phyloP scores from a whole-genome alignment of 768 basidiomycete genomes.

The Clitopilus hobsonii region DNA sequence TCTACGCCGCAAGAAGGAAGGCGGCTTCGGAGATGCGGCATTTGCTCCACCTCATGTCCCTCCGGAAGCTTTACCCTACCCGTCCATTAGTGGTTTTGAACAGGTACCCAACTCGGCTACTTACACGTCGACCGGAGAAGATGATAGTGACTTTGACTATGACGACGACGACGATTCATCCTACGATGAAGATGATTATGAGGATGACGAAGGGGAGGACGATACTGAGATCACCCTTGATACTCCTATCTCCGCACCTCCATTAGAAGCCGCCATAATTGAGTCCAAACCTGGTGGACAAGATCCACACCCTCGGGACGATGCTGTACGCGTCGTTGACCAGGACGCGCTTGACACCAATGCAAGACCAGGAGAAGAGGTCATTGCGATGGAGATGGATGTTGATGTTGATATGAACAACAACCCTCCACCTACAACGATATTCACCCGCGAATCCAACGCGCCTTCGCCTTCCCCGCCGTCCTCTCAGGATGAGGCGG shows the following conservation, averaged over 20 bases:
- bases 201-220: not conserved
- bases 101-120: not conserved
- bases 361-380: not conserved
- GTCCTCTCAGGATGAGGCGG: slow-evolving; percentile 15
- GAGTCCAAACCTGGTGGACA: not conserved
- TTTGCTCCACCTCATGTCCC: slow-evolving; percentile 7
- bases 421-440: not conserved
- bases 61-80: not conserved
- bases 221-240: not conserved
- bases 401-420: slow-evolving; percentile 13
- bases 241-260: not conserved
- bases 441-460: slow-evolving; percentile 10
- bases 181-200: not conserved
- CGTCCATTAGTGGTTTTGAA: not conserved
- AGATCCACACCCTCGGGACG: not conserved
- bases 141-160: not conserved
- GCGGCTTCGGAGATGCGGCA: slow-evolving; percentile 6
- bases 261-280: slow-evolving; percentile 1
- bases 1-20: slow-evolving; percentile 23
- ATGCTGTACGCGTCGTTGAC: not conserved
- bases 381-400: slow-evolving; percentile 17
- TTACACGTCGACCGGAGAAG: not conserved
- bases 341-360: not conserved
- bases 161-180: not conserved
- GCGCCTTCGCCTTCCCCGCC: slow-evolving; percentile 7